A percentile compares a stretch with the other conserved stretches of the same genome.
phyloP scores from a whole-genome alignment of 805 yeast genomes.

The Starmerella asiatica region DNA sequence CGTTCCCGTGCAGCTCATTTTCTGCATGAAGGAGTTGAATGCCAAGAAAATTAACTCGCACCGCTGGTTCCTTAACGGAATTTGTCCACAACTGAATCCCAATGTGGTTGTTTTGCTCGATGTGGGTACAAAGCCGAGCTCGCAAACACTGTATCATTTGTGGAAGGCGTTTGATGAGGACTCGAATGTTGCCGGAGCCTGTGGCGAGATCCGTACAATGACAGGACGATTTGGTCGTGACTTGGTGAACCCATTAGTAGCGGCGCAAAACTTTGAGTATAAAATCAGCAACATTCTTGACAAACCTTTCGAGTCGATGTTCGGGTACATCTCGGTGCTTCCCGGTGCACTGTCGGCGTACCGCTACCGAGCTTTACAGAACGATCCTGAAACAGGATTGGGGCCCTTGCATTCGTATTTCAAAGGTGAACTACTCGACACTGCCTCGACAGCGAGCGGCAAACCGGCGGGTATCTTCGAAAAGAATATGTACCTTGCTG shows the following conservation, averaged over 20 bases:
- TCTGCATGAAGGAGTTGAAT: constrained; percentile 85
- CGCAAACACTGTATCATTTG: constrained; percentile 72
- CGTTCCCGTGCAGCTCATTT: constrained; percentile 84
- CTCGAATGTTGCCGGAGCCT: constrained; percentile 97
- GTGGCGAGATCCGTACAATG: constrained; percentile 94
- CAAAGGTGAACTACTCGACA: constrained; percentile 63
- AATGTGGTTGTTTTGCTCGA: constrained; percentile 79
- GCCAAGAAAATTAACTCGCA: constrained; percentile 93
- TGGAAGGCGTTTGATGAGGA: constrained; percentile 98
- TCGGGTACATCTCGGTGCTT: constrained; percentile 84
- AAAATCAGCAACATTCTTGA: constrained; percentile 94
- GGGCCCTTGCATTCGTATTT: constrained; percentile 86
- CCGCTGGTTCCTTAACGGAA: constrained; percentile 92
- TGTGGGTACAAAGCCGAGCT: constrained; percentile 96
- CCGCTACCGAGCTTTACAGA: constrained; percentile 71
- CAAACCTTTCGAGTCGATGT: constrained; percentile 82
- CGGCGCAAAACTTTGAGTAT: constrained; percentile 92
- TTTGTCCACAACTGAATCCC: constrained; percentile 85
- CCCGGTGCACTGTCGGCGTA: constrained; percentile 97
- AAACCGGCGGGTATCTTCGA: constrained; percentile 62
- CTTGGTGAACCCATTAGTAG: constrained; percentile 78
- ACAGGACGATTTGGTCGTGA: constrained; percentile 79
- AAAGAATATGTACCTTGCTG: constrained; percentile 94
- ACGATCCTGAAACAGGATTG: constrained; percentile 68
- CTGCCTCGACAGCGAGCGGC: constrained; percentile 40